Conservation (phyloP, 345 rosid genomes). For the Lumnitzera racemosa region DNA sequence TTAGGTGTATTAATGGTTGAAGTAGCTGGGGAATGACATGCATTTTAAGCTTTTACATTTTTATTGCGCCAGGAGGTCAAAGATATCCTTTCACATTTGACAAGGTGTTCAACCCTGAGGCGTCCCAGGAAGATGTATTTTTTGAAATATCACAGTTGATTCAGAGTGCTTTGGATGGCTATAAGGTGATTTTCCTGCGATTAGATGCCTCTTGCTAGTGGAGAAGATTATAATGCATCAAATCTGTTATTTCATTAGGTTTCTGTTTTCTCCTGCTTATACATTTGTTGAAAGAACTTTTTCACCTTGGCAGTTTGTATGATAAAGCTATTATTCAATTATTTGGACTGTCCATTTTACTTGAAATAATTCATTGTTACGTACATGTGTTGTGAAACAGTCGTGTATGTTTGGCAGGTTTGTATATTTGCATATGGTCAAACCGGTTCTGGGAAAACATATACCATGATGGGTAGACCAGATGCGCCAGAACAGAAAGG, state of each 20-base stretch:
- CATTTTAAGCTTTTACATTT: background rate
- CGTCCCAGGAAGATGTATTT: conserved; percentile 84
- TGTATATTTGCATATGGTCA: conserved; percentile 99
- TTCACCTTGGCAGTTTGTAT: too few relatives aligned
- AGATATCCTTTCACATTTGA: conserved; percentile 85
- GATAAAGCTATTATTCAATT: too few relatives aligned
- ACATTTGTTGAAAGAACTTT: too few relatives aligned
- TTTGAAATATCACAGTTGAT: conserved; percentile 86
- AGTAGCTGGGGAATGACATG: background rate
- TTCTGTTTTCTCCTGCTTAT: too few relatives aligned
- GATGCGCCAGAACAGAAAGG: conserved; percentile 63
- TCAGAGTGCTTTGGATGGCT: conserved; percentile 97
- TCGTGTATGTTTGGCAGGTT: conserved; percentile 37
- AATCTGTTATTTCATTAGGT: too few relatives aligned
- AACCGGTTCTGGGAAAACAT: conserved; percentile 96
- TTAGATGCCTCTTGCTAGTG: background rate
- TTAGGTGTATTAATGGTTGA: background rate
- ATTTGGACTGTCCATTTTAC: too few relatives aligned
- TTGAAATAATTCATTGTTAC: too few relatives aligned
- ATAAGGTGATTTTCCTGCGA: conserved; percentile 45
- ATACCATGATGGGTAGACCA: conserved; percentile 98
- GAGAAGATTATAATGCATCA: too few relatives aligned
- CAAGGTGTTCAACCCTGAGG: conserved; percentile 78
- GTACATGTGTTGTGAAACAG: too few relatives aligned
- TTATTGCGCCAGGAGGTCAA: conserved; percentile 42